Percentiles rank a stretch among this genome's conserved stretches.
phyloP scores from a whole-genome alignment of 345 rosid species.

The Cochlearia excelsa region DNA sequence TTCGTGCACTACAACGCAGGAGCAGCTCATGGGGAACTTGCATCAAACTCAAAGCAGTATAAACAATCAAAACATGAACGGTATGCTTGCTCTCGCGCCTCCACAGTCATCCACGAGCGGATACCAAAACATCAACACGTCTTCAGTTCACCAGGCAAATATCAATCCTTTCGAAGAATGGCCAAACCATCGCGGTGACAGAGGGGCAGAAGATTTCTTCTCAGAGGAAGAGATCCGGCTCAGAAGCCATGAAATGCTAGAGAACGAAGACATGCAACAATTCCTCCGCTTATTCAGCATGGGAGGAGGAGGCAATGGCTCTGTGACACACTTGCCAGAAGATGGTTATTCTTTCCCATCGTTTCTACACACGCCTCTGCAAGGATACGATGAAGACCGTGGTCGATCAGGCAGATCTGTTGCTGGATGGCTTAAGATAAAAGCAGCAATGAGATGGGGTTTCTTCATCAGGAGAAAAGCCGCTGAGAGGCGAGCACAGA shows the following conservation, averaged over 20 bases:
- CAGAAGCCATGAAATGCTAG: constrained; percentile 93
- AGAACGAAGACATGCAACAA: constrained; percentile 95
- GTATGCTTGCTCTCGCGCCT: constrained; percentile 73
- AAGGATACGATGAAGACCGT: constrained; percentile 68
- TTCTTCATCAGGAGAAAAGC: constrained; percentile 95
- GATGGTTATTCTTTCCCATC: constrained; percentile 62
- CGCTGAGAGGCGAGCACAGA: constrained; percentile 90
- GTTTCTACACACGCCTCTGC: constrained; percentile 68
- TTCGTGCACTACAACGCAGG: constrained; percentile 41
- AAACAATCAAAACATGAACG: constrained; percentile 44
- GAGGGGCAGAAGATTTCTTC: constrained; percentile 62
- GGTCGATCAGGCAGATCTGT: constrained; percentile 82
- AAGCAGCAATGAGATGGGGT: constrained; percentile 99
- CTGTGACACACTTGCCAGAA: constrained; percentile 50
- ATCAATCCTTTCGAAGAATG: constrained; percentile 79
- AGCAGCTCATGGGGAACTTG: constrained; percentile 45
- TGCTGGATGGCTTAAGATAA: constrained; percentile 96
- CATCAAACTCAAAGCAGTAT: constrained; percentile 48
- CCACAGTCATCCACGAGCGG: constrained; percentile 56
- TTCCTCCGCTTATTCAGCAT: constrained; percentile 76
- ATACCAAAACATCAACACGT: constrained; percentile 44
- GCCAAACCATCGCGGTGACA: constrained; percentile 57
- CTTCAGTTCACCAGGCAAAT: constrained; percentile 47
- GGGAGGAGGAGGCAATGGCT: constrained; percentile 60
- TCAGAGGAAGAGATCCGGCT: constrained; percentile 89